phyloP scores from a whole-genome alignment of 2,329 filamentous ascomycete genomes.

The Sporothrix sp. region DNA sequence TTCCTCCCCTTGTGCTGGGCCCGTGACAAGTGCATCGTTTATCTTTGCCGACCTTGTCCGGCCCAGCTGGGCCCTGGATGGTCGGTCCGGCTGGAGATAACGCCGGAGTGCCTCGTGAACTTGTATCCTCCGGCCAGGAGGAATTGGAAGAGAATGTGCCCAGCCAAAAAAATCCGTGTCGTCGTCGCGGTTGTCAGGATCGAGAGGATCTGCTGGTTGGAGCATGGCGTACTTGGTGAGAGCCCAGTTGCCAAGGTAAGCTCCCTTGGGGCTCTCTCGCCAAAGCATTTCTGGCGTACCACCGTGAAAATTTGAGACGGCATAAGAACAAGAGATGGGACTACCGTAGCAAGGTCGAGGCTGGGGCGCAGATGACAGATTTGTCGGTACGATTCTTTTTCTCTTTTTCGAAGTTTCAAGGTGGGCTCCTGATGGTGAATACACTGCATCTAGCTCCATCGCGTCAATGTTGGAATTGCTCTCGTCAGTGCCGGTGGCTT shows the following conservation, averaged over 20 bases:
- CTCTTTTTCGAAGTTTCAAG: conserved; percentile 21
- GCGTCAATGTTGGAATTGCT: neutral
- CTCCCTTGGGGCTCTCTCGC: conserved; percentile 13
- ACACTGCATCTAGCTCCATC: neutral
- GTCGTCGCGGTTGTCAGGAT: neutral
- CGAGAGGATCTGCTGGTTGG: conserved; percentile 4
- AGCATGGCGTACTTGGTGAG: conserved; percentile 18
- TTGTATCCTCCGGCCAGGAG: conserved; percentile 35
- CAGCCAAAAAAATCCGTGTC: conserved; percentile 10
- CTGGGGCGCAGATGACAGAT: conserved; percentile 12
- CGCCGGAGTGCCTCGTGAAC: conserved; percentile 33
- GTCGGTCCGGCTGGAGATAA: conserved; percentile 24
- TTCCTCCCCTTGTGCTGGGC: conserved; percentile 1
- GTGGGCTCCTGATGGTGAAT: neutral
- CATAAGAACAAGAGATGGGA: too few species aligned
- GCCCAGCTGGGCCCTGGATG: neutral
- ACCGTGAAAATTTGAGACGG: too few species aligned
- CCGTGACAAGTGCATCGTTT: neutral
- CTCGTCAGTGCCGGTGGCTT: too few species aligned
- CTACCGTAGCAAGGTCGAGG: neutral
- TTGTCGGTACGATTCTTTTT: conserved; percentile 22
- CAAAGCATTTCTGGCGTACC: neutral
- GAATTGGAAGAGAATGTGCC: conserved; percentile 20
- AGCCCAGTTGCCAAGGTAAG: conserved; percentile 29
- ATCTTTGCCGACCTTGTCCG: conserved; percentile 13